Evolutionary conservation across 305 asterid species (phyloP).

Genomic region (Nicotiana rustica): DNA sequence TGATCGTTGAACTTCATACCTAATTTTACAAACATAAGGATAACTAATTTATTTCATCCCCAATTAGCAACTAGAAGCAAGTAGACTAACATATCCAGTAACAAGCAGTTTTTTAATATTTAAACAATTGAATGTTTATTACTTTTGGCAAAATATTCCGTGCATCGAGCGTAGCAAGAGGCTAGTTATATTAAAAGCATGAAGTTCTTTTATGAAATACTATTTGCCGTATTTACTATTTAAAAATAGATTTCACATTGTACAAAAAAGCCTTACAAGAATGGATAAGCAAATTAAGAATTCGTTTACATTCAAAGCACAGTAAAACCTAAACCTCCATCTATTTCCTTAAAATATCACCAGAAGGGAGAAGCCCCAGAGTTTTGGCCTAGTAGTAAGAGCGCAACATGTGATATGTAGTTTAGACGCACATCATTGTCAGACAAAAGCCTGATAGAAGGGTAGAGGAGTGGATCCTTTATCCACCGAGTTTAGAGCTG

Average conservation of each 20-base stretch:
- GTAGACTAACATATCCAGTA: no score
- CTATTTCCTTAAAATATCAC: not conserved
- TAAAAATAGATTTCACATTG: no score
- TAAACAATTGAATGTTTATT: no score
- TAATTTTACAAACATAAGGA: no score
- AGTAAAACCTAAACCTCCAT: not conserved
- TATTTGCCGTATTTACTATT: no score
- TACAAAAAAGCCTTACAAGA: not conserved
- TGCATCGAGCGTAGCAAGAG: accelerated
- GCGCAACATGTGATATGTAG: not conserved
- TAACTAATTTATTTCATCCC: no score
- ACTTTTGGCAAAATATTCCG: no score
- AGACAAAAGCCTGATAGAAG: not conserved
- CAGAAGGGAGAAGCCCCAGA: not conserved
- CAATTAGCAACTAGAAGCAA: no score
- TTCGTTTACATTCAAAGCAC: not conserved
- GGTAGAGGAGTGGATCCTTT: not conserved
- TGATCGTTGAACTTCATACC: no score
- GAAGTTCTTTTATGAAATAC: no score
- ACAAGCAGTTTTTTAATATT: no score
- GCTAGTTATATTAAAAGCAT: no score
- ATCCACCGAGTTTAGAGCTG: not conserved
- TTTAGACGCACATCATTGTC: not conserved
- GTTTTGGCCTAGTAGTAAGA: not conserved
- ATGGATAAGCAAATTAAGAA: not conserved